A percentile compares a stretch with the other conserved stretches of the same genome.
Evolutionary conservation across 1,284 basidiomycete species (phyloP).

Genomic region (Papiliotrema terrestris): DNA sequence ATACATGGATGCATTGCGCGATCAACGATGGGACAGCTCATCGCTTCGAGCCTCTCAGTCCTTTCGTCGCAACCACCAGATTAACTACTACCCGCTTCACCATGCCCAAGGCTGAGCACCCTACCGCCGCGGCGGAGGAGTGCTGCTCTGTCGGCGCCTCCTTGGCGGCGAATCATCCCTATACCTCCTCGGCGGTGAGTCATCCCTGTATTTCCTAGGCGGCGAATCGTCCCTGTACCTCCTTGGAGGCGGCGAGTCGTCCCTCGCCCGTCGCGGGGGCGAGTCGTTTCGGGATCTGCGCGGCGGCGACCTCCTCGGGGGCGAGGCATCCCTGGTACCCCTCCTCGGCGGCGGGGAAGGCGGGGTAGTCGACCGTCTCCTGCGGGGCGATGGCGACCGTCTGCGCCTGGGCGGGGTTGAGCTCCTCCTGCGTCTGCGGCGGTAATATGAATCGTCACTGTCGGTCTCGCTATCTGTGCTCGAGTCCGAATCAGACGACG

Average conservation of each 20-base stretch:
- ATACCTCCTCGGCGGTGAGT: conserved; percentile 16
- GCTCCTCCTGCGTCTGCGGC: conserved; percentile 14
- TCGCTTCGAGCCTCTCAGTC: too few relatives aligned
- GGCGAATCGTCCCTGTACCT: conserved; percentile 18
- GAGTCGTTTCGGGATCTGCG: conserved; percentile 11
- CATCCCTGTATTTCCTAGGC: conserved; percentile 13
- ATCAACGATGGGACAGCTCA: neutral
- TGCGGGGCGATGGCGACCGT: conserved; percentile 6
- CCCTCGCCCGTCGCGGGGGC: conserved; percentile 8
- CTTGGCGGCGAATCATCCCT: conserved; percentile 2
- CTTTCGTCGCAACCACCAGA: too few relatives aligned
- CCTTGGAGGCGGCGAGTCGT: conserved; percentile 11
- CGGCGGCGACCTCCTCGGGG: conserved; percentile 6
- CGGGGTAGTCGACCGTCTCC: conserved; percentile 12
- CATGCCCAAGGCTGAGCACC: neutral
- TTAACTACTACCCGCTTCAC: too few relatives aligned
- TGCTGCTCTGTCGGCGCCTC: conserved; percentile 7
- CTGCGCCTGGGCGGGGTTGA: conserved; percentile 6
- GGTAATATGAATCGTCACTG: conserved; percentile 15
- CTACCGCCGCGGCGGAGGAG: conserved; percentile 13
- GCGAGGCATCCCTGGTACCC: conserved; percentile 11
- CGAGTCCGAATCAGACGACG: conserved; percentile 21
- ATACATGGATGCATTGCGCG: neutral
- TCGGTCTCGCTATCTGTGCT: conserved; percentile 41
- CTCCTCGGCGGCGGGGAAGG: conserved; percentile 17